Base-by-base conservation (phyloP, 75 land plant genomes). In the Picea sitchensis region DNA sequence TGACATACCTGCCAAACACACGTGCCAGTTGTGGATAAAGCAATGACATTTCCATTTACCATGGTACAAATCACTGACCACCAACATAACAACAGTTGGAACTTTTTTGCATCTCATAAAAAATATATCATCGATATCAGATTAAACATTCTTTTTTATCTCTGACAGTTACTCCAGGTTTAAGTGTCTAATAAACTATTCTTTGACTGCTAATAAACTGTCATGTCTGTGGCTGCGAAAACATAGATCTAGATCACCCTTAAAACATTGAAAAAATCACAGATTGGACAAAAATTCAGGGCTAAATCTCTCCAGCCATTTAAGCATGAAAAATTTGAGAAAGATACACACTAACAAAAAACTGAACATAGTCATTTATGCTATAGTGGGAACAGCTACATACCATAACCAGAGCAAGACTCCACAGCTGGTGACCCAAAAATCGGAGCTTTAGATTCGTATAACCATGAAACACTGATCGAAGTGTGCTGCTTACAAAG, bases 11-110 rank as follows among this genome's bases (percentile, higher is more conserved):
- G 86, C 98, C 98, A 95, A 58, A 77, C 76, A 74, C 84, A 67
- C 12, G 80, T 69, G 38, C 95, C 95, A 81, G 20, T 61, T 3
- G 82, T 31, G 63, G 80, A 79, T 34, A 95, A 61, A n/a, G 92
- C 90, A 68, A 84, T 47, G 23, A 95, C 84, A 82, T 78, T 67
- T 23, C 95, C 98, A 88, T 90, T 83, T 61, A 95, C 98, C 76
- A 84, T 73, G 83, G 92, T 86, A 80, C 91, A 89, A 26, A 92
- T 86, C 62, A 92, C 95, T 94, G 91, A 47, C 82, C 44, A 57
- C 23, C 18, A 73, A 44, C 76, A 67, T 15, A 47, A 36, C 8
- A 58, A 58, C 41, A 61, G 13, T 60, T 23, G 23, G 31, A 34
- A 41, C 21, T 20, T 3, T 31, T 76, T 32, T 20, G 5, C 65